These are phyloP conservation scores for Ogataea allantospora DNA, from an alignment of 805 yeast species.

Conservation along the genomic window DNA sequence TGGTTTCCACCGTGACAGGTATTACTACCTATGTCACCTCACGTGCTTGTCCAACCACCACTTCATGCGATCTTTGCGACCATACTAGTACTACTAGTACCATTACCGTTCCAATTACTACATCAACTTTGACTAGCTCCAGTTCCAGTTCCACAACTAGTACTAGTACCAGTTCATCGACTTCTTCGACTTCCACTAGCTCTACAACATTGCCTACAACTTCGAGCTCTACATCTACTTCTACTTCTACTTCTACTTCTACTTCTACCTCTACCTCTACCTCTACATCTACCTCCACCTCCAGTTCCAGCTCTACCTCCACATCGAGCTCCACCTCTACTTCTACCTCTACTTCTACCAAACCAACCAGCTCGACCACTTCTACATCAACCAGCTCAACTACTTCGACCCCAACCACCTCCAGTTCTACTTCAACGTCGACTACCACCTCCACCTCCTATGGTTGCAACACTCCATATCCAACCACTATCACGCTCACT, in stretches of 20 bases:
- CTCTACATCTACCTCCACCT: slow-evolving; percentile 18
- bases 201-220: slow-evolving; percentile 1
- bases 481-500: slow-evolving; percentile 1
- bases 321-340: too few relatives aligned
- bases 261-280: slow-evolving; percentile 1
- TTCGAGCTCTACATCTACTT: slow-evolving; percentile 1
- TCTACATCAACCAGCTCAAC: slow-evolving; percentile 9
- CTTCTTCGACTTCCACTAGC: slow-evolving; percentile 8
- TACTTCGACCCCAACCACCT: slow-evolving; percentile 3
- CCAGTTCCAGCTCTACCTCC: slow-evolving; percentile 18
- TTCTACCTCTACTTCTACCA: slow-evolving; percentile 10
- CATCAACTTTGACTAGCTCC: slow-evolving; percentile 1
- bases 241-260: slow-evolving; percentile 2
- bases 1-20: slow-evolving; percentile 4
- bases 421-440: slow-evolving; percentile 5
- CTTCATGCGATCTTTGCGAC: slow-evolving; percentile 5
- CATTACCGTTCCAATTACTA: not conserved
- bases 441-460: slow-evolving; percentile 8
- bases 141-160: slow-evolving; percentile 3
- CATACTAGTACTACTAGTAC: not conserved
- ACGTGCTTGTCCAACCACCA: slow-evolving; percentile 9
- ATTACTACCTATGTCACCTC: slow-evolving; percentile 7
- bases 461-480: slow-evolving; percentile 3
- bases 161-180: slow-evolving; percentile 1
- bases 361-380: slow-evolving; percentile 2